Base-by-base conservation (phyloP, 208 protist genomes). In the Trypanosoma mega region DNA sequence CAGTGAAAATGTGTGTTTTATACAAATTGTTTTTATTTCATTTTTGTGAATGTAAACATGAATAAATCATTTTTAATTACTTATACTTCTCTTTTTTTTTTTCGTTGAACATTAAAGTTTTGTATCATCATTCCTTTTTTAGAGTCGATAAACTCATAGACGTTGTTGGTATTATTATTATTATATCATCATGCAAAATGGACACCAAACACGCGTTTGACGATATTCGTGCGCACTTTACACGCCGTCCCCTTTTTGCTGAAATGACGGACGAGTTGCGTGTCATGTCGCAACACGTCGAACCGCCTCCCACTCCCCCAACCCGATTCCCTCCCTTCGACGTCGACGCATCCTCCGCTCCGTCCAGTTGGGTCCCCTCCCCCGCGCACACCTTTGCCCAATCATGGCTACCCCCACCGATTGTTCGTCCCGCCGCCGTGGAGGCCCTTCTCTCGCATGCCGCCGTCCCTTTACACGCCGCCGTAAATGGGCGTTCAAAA, bases 191-290 rank as follows among this genome's bases (percentile, higher is more conserved):
- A 24, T 43, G 20, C 20, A 26, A 7, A 11, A 63, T 63, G 56
- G 56, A 63, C 26, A 20, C 16, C 4, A 63, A 39, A 12, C 6
- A 66, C 3, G 30, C 21, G 7, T 66, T 66, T 57, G 48, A 54
- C 47, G 51, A 66, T n/a, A 56, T 66, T 48, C 48, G 51, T 49
- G 41, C 37, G 2, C 48, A 20, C 39, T 66, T 66, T 45, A 12
- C 50, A 30, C 27, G 9, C 11, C 37, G 16, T 20, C 47, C 60
- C 3, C 48, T 31, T 1, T 66, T 66, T 39, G 6, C 14, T n/a
- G 60, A 66, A 27, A 26, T 56, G 48, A 34, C 44, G 31, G 3
- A 18, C n/a, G 49, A 56, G 21, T 27, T 66, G 18, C 49, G 18
- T 2, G 43, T 1, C 26, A 45, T 66, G 43, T 9, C 0, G 6